Conservation (phyloP, 202 grass and related monocot species). For the Musa balbisiana region DNA sequence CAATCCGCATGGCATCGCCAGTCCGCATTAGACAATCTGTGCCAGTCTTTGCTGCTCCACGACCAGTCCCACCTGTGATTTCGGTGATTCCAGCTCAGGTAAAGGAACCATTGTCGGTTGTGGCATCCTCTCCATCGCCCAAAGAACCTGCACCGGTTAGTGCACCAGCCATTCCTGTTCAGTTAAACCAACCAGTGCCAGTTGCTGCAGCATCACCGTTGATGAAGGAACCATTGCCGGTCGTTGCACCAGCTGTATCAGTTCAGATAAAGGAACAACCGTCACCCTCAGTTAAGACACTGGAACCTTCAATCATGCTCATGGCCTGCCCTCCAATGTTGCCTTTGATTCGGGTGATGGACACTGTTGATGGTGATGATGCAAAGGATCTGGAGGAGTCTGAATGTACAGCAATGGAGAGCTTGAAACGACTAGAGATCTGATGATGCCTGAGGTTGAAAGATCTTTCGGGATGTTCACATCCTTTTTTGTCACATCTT, state of each 20-base stretch:
- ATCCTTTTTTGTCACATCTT: not conserved
- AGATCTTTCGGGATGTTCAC: not conserved
- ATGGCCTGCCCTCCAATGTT: not conserved
- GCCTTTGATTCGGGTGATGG: not conserved
- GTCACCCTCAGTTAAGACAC: slow-evolving; percentile 16
- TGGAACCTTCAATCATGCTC: slow-evolving; percentile 11
- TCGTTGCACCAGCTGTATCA: slow-evolving; percentile 1
- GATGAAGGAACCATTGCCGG: not conserved
- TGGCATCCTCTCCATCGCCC: not conserved
- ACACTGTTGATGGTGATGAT: not conserved
- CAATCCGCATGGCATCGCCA: slow-evolving; percentile 71
- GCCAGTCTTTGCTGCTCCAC: slow-evolving; percentile 51
- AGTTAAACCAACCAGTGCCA: slow-evolving; percentile 20
- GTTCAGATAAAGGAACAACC: slow-evolving; percentile 34
- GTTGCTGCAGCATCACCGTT: slow-evolving; percentile 4
- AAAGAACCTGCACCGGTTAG: slow-evolving; percentile 6
- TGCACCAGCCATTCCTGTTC: slow-evolving; percentile 1
- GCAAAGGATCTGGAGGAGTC: slow-evolving; percentile 16
- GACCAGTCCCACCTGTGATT: slow-evolving; percentile 29
- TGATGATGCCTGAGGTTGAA: slow-evolving; percentile 24
- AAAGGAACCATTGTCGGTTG: slow-evolving; percentile 38
- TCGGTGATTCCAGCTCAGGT: slow-evolving; percentile 44
- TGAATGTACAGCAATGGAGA: slow-evolving; percentile 36
- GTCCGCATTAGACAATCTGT: slow-evolving; percentile 64
- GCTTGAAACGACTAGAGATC: slow-evolving; percentile 64